Evolutionary conservation across 345 rosid genomes (phyloP).

Genomic region (Leavenworthia alabamica): DNA sequence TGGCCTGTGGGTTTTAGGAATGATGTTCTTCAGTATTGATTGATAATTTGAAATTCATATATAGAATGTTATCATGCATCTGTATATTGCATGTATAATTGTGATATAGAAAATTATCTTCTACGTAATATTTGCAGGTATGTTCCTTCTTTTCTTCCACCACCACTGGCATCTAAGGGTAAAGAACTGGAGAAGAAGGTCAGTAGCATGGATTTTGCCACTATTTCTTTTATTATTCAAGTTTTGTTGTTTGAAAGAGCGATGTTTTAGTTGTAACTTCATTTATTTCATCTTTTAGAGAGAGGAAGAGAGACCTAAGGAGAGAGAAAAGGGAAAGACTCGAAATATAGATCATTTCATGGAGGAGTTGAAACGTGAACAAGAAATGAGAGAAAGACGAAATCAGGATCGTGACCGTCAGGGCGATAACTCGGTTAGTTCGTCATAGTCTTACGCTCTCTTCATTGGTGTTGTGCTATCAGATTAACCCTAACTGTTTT

Average conservation of each 20-base stretch:
- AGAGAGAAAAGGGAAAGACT: slow-evolving; percentile 80
- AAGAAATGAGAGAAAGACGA: slow-evolving; percentile 92
- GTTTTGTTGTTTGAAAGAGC: no score
- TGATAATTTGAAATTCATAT: background rate
- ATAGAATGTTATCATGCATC: no score
- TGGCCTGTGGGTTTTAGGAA: background rate
- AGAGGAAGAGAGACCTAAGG: slow-evolving; percentile 75
- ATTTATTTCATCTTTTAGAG: slow-evolving; percentile 37
- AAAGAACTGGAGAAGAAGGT: slow-evolving; percentile 89
- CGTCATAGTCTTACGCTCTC: background rate
- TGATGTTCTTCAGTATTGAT: slow-evolving; percentile 2
- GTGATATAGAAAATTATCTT: slow-evolving; percentile 39
- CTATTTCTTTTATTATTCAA: slow-evolving; percentile 1
- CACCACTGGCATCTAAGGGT: slow-evolving; percentile 85
- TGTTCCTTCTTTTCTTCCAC: slow-evolving; percentile 98
- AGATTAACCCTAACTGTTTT: background rate
- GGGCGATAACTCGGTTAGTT: slow-evolving; percentile 62
- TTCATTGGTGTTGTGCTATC: background rate
- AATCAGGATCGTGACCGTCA: slow-evolving; percentile 85
- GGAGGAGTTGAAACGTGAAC: slow-evolving; percentile 99
- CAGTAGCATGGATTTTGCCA: slow-evolving; percentile 6
- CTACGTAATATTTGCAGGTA: slow-evolving; percentile 61
- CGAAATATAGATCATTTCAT: slow-evolving; percentile 92
- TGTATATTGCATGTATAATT: background rate
- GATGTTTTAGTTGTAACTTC: no score